These are phyloP conservation scores for Psilocybe cyanescens DNA, from an alignment of 768 basidiomycete genomes.

Conservation along the genomic window DNA sequence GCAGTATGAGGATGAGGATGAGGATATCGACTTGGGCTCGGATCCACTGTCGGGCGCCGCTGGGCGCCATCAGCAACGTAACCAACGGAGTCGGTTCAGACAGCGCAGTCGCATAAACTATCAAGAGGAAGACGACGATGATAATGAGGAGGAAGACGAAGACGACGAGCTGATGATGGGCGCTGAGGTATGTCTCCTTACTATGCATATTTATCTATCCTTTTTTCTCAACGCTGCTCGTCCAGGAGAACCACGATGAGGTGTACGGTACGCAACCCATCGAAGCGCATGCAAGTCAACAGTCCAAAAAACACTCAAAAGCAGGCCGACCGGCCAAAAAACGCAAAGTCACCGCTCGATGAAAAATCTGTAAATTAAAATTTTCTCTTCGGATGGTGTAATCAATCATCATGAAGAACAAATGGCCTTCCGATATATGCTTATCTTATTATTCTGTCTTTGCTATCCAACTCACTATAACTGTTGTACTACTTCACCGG, in stretches of 20 bases:
- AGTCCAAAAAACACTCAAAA: constrained; percentile 14
- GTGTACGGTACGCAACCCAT: constrained; percentile 29
- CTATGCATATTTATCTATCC: neutral
- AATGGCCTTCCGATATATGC: neutral
- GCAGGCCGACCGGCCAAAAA: constrained; percentile 36
- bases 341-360: constrained; percentile 31
- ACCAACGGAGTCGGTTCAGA: constrained; percentile 13
- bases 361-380: neutral
- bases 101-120: constrained; percentile 24
- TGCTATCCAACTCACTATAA: constrained; percentile 2
- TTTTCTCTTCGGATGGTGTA: too few species aligned
- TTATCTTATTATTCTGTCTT: neutral
- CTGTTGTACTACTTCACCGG: neutral
- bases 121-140: constrained; percentile 33
- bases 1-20: constrained; percentile 17
- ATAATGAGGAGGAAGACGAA: constrained; percentile 42
- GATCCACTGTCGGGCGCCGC: neutral
- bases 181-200: constrained; percentile 45
- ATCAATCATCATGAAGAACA: neutral
- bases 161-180: constrained; percentile 69
- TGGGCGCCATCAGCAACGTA: neutral
- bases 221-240: neutral
- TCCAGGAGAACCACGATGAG: constrained; percentile 46
- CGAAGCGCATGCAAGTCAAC: constrained; percentile 13
- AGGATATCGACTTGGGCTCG: constrained; percentile 19